Base-by-base conservation (phyloP, 73 alveolate genomes). In the Durusdinium trenchii region DNA sequence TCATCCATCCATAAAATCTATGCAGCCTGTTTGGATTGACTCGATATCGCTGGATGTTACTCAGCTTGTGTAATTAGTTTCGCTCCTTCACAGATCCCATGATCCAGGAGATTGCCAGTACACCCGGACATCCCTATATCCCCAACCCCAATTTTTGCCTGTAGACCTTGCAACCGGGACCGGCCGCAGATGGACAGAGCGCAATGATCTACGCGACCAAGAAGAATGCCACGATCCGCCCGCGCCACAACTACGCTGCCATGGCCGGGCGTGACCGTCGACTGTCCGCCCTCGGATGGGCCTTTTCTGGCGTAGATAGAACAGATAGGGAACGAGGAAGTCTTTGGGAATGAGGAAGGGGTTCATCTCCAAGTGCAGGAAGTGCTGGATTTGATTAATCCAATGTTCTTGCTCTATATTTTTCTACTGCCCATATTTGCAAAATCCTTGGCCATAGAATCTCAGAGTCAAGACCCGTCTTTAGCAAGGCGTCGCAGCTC, bases 241-340 rank as follows among this genome's bases (percentile, higher is more conserved):
- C 98, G 10, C 89, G 98, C n/a, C 98, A 91, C 78, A 91, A 91
- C 78, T 91, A 69, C 23, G 98, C 98, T 28, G 90, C 98, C 38
- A 91, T 91, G 98, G 98, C 71, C 47, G 85, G 85, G 85, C 30
- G 54, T 47, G 52, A 0, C 3, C 85, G 84, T 30, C 40, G 76
- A 36, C 47, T 52, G 38, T 42, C 45, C 32, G 61, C 48, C 26
- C 9, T 3, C 84, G 48, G 16, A n/a, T 46, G 26, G 7, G 40
- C 51, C 48, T 71, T 38, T 40, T 42, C 32, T 0, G 28, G 32
- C 54, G 32, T 42, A 32, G 73, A 60, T n/a, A 60, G 73, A 32
- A 32, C 18, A 60, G 73, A 57, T 12, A 23, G 69, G 73, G 73
- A 23, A 23, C 18, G 73, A 60, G 1, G 73, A 1, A 60, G 73